Base-by-base conservation (phyloP, 495 filamentous ascomycete genomes). In the Podospora appendiculata region DNA sequence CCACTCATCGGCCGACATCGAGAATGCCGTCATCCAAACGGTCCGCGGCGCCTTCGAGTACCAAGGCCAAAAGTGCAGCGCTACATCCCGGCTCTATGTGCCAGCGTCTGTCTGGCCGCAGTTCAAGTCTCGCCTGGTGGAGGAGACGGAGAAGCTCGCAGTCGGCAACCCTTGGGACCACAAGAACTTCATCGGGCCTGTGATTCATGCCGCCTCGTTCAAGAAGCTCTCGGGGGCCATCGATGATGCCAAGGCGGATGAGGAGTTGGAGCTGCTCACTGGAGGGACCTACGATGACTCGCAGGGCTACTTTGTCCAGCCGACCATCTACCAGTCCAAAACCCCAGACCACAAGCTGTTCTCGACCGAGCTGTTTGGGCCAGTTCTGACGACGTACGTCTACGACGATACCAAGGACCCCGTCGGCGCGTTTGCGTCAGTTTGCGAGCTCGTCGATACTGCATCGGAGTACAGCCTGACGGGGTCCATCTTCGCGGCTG, bases 31-130 rank as follows among this genome's bases (percentile, higher is more conserved):
- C 9, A 73, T 85, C 42, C 84, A 93, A 56, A 94, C 89, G 9
- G 81, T 95, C 32, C 85, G 89, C 40, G 89, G 88, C 40, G 85
- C 89, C 8, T 95, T 94, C 61, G 89, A 95, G 69, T 95, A 88
- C 63, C 87, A 90, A 64, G 89, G 89, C 18, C 89, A 95, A 67
- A 95, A 94, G 67, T 94, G 89, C 71, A 87, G 83, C 59, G 89
- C 89, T 42, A 87, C 85, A 2, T 91, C 87, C 45, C 80, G 89
- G 13, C 54, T 82, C 13, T 94, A 93, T 61, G 75, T 94, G 8
- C 81, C 89, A 0, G 69, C 77, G 54, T 89, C 85, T 0, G 66
- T 88, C 41, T 85, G 85, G 70, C 78, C 83, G 9, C 69, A 80
- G 47, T 89, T 92, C 70, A 72, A 79, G 51, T 62, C 71, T 43